Evolutionary conservation across 1,284 basidiomycete species (phyloP).

Genomic region (Mixia osmundae): DNA sequence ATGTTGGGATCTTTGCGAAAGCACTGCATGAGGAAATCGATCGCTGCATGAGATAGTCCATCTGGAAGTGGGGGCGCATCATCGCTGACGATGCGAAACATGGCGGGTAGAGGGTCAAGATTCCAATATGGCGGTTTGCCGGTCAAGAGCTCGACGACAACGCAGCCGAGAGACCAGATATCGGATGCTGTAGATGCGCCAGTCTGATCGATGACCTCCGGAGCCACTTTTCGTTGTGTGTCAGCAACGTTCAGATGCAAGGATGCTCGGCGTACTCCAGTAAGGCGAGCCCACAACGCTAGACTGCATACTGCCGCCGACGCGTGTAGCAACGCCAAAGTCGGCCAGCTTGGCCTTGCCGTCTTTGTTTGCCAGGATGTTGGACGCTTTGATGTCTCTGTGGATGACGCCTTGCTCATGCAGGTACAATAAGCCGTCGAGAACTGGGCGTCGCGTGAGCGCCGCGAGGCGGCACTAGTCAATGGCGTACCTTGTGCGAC

Average conservation of each 20-base stretch:
- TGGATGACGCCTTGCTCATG: slow-evolving; percentile 97
- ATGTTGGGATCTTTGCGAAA: slow-evolving; percentile 95
- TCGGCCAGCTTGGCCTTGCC: slow-evolving; percentile 55
- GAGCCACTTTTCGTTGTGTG: no score
- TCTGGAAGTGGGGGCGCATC: slow-evolving; percentile 89
- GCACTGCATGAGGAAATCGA: slow-evolving; percentile 88
- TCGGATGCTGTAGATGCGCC: slow-evolving; percentile 92
- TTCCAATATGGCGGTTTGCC: slow-evolving; percentile 90
- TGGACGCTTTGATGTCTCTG: slow-evolving; percentile 95
- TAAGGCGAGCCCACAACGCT: slow-evolving; percentile 91
- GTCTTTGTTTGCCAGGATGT: slow-evolving; percentile 93
- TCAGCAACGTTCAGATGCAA: no score
- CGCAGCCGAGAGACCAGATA: slow-evolving; percentile 87
- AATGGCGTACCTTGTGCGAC: slow-evolving; percentile 88
- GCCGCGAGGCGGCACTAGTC: slow-evolving; percentile 88
- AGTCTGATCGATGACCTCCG: slow-evolving; percentile 89
- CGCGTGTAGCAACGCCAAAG: slow-evolving; percentile 19
- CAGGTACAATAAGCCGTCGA: slow-evolving; percentile 78
- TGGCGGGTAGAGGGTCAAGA: slow-evolving; percentile 88
- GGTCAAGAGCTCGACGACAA: slow-evolving; percentile 86
- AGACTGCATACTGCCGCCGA: slow-evolving; percentile 45
- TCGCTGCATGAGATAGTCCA: slow-evolving; percentile 59
- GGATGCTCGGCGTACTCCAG: no score
- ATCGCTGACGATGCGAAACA: slow-evolving; percentile 94
- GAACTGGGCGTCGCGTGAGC: slow-evolving; percentile 74